phyloP scores from a whole-genome alignment of 2,329 filamentous ascomycete species.

The Epichloe sibirici region DNA sequence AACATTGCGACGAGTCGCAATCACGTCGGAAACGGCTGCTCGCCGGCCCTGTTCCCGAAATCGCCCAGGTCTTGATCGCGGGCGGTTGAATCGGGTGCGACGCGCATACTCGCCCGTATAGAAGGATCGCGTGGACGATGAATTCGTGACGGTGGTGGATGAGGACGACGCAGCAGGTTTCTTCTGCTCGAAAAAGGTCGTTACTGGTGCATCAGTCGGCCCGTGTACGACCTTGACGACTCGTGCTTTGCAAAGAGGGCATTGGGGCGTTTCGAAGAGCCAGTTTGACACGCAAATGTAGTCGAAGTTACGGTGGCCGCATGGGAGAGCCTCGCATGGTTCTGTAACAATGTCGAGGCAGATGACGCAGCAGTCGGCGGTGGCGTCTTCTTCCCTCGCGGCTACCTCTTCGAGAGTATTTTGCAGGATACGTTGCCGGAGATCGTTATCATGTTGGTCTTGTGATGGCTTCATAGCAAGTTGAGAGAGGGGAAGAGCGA shows the following conservation, averaged over 20 bases:
- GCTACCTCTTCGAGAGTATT: constrained; percentile 32
- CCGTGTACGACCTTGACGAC: constrained; percentile 53
- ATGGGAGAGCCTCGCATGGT: constrained; percentile 59
- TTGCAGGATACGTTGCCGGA: constrained; percentile 30
- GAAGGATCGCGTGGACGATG: not conserved
- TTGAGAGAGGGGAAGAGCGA: too few species aligned
- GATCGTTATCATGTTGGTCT: constrained; percentile 16
- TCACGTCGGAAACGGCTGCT: constrained; percentile 5
- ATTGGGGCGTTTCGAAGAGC: constrained; percentile 59
- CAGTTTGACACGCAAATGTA: constrained; percentile 75
- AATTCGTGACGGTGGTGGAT: constrained; percentile 2
- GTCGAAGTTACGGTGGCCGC: constrained; percentile 71
- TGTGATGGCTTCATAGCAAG: not conserved
- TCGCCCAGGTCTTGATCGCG: not conserved
- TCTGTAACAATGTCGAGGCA: constrained; percentile 70
- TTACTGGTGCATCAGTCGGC: constrained; percentile 33
- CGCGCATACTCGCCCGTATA: not conserved
- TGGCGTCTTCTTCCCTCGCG: constrained; percentile 11
- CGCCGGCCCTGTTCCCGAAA: constrained; percentile 2
- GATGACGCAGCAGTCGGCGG: constrained; percentile 58
- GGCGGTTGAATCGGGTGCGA: not conserved
- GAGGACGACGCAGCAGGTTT: constrained; percentile 3
- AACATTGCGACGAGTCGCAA: constrained; percentile 51
- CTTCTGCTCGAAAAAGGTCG: constrained; percentile 40
- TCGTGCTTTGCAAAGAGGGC: constrained; percentile 62